Base-by-base conservation (phyloP, 129 eudicot species). In the Flaveria bidentis region DNA sequence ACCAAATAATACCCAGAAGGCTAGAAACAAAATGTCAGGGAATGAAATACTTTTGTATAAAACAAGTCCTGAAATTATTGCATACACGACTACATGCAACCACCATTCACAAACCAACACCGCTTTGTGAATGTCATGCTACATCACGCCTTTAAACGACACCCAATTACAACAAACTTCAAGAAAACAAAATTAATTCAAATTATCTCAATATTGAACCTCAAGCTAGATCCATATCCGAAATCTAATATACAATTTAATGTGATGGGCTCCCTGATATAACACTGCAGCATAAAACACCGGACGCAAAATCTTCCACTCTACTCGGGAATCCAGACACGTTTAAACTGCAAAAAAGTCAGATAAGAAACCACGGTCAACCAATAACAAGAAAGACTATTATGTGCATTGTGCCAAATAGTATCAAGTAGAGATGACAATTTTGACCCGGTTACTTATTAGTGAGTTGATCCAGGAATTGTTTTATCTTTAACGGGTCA, bases 241-340 rank as follows among this genome's bases (percentile, higher is more conserved):
- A 67, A 63, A 79, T 72, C 64, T 79, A 79, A 63, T 72, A 78
- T 78, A 78, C 76, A 70, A 71, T 69, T 69, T 44, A 78, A 67
- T 69, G 50, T 46, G 28, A 44, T 64, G 47, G 53, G 17, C 53
- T 71, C 55, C 82, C 69, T 71, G 75, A 77, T 77, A 67, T 51
- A 66, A n/a, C 36, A 30, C 36, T 30, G 36, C 72, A 75, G 72
- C 73, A 68, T 33, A 66, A 14, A 62, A 42, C 39, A 76, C 33
- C 63, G 39, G 46, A 62, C 22, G 49, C 75, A 77, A 77, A 77
- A 68, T 77, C 26, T 60, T 74, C 71, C 49, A 18, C 64, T 75
- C 72, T 75, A 49, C 13, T 51, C 36, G 9, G 16, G 7, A 61
- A 76, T 66, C 80, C 73, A 36, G 66, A 76, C 55, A 36, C 52